Base-by-base conservation (phyloP, 257 asterid genomes). In the Primulina huaijiensis region DNA sequence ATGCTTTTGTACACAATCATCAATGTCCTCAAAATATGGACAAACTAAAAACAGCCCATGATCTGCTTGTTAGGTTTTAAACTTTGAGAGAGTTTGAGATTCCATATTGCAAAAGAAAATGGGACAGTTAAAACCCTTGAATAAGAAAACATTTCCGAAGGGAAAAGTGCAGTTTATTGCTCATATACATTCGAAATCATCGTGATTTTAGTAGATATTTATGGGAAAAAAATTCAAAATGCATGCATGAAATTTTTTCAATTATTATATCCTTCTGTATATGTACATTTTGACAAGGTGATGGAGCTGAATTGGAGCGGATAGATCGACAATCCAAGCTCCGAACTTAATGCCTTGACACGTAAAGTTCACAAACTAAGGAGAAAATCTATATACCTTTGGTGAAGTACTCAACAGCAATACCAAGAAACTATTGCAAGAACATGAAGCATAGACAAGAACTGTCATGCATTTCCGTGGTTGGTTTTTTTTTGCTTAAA, bases 341-440 rank as follows among this genome's bases (percentile, higher is more conserved):
- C 52, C 8, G 43, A 37, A 37, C 43, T 27, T 27, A 40, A 40
- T 40, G 4, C 11, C n/a, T 43, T 3, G 53, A 43, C 1, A 11
- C 17, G 19, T 43, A 17, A 14, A 43, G 53, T 43, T 12, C 6
- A 43, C 1, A 43, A 50, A 50, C 20, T 50, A 50, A 19, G 21
- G 21, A 17, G 57, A 17, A 43, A 16, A 50, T 50, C 57, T 4
- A 16, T 46, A 46, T 50, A 50, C 57, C 57, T 50, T 50, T 5
- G 19, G 11, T 43, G 55, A 43, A 43, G 55, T 43, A 50, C 57
- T 16, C 8, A 16, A 50, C 33, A 64, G 57, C 25, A 30, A 64
- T 37, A 29, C 17, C 68, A 64, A 23, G n/a, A 23, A 10, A 17
- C 25, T 34, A 63, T 21, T 57, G 73, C 77, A 33, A 35, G 55